Evolutionary conservation across 2,329 filamentous ascomycete genomes (phyloP).

Genomic region (Botrytis elliptica): DNA sequence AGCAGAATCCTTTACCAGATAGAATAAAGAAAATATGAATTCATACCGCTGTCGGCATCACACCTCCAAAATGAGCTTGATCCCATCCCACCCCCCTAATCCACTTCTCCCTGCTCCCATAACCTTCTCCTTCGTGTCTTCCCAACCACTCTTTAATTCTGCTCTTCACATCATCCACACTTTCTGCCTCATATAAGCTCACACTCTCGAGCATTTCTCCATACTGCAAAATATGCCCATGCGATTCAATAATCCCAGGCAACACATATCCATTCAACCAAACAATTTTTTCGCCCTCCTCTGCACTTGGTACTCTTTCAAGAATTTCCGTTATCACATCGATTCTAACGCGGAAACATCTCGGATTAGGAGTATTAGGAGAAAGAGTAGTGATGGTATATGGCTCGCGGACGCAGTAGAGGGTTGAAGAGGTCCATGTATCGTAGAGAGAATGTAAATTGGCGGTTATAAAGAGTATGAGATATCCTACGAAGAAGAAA

Average conservation of each 20-base stretch:
- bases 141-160: conserved; percentile 54
- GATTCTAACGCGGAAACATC: conserved; percentile 56
- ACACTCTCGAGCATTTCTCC: conserved; percentile 67
- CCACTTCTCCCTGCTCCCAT: conserved; percentile 54
- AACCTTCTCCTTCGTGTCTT: conserved; percentile 51
- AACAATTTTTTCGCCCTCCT: conserved; percentile 33
- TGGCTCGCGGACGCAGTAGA: conserved; percentile 34
- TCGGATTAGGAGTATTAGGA: conserved; percentile 41
- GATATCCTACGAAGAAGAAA: conserved; percentile 16
- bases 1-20: neutral
- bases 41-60: conserved; percentile 58
- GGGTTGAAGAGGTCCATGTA: conserved; percentile 18
- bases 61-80: conserved; percentile 59
- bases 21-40: conserved; percentile 42
- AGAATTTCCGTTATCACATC: conserved; percentile 54
- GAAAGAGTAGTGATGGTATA: conserved; percentile 47
- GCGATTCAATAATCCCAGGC: conserved; percentile 69
- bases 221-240: conserved; percentile 65
- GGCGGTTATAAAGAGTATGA: conserved; percentile 16
- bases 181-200: conserved; percentile 59
- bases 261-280: conserved; percentile 54
- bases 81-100: conserved; percentile 69
- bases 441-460: conserved; percentile 17
- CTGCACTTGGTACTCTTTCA: conserved; percentile 35
- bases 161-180: conserved; percentile 53